Conservation (phyloP, 1,284 basidiomycete species). For the Trichosporon coremiiforme region DNA sequence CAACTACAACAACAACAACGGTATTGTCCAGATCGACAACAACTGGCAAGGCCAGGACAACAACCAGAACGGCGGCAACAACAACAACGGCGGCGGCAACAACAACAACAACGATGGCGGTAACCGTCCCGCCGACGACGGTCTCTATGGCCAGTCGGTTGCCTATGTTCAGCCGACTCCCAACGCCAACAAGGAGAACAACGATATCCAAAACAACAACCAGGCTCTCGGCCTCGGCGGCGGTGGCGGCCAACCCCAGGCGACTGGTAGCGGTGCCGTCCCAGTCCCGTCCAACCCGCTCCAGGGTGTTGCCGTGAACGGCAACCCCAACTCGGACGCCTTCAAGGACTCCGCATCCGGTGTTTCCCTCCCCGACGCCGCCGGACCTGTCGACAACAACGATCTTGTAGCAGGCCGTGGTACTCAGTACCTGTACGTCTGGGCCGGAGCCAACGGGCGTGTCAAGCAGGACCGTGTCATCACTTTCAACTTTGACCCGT, state of each 20-base stretch:
- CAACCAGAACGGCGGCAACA: not conserved
- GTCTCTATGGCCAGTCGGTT: slow-evolving; percentile 6
- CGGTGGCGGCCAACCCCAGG: not conserved
- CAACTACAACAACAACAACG: slow-evolving; percentile 1
- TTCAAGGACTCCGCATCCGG: not conserved
- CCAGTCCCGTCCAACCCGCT: slow-evolving; percentile 5
- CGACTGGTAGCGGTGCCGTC: slow-evolving; percentile 1
- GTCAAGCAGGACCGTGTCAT: slow-evolving; percentile 24
- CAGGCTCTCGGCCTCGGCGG: slow-evolving; percentile 3
- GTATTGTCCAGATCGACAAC: not conserved
- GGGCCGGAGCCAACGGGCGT: slow-evolving; percentile 28
- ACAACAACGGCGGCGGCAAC: not conserved
- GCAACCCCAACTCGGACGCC: slow-evolving; percentile 10
- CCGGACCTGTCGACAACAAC: slow-evolving; percentile 11
- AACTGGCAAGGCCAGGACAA: not conserved
- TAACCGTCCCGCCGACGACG: not conserved
- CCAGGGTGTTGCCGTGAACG: not conserved
- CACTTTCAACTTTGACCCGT: slow-evolving; percentile 29
- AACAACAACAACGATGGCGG: not conserved
- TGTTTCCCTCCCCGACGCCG: slow-evolving; percentile 1
- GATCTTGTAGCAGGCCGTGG: slow-evolving; percentile 11
- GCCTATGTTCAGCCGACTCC: not conserved
- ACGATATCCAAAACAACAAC: slow-evolving; percentile 17
- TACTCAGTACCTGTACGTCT: slow-evolving; percentile 30
- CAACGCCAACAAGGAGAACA: slow-evolving; percentile 13